Evolutionary conservation across 768 basidiomycete genomes (phyloP), one percentile per base, ranked within the genome.

Genomic region (Tylopilus vinaceipallidus): DNA sequence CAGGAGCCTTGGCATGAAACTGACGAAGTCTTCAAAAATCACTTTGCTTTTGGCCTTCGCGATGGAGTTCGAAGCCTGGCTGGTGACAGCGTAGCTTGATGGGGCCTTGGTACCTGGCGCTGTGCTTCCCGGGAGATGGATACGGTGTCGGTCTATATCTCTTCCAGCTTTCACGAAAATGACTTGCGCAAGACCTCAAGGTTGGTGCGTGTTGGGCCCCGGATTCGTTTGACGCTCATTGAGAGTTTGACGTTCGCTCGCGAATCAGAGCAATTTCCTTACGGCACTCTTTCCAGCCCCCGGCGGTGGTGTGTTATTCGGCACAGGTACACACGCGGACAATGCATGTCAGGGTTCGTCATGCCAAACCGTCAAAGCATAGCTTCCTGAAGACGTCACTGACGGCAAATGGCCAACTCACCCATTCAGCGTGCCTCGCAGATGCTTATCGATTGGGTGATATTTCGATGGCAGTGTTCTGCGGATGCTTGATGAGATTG

Each of bases 91-190:
- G 13, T 39, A 22, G 13, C 36, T 37, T 30, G 49, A 45, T 23
- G 50, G 32, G 20, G 45, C 19, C 23, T 43, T 13, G 34, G 45
- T 37, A 43, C 39, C 49, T 38, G 53, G 53, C 26, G 13, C 50
- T 47, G 16, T 37, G 10, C 27, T 38, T 42, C 41, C 9, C 14
- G 13, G 37, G 38, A 39, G 35, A 34, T 16, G 22, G 35, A 32
- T n/a, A n/a, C n/a, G n/a, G n/a, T 24, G 53, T 23, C 17, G 20
- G 33, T 40, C 60, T 61, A 57, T 61, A 63, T 61, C 37, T 34
- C 33, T 23, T 42, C 33, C 41, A 30, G 48, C 10, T 19, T 50
- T 10, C 38, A 42, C 38, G 38, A 33, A 38, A 45, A 42, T 41
- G 43, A 4, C 20, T 29, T 24, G 39, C 35, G 16, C 37, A 24